Base-by-base conservation (phyloP, 257 asterid species). In the Petunia axillaris region DNA sequence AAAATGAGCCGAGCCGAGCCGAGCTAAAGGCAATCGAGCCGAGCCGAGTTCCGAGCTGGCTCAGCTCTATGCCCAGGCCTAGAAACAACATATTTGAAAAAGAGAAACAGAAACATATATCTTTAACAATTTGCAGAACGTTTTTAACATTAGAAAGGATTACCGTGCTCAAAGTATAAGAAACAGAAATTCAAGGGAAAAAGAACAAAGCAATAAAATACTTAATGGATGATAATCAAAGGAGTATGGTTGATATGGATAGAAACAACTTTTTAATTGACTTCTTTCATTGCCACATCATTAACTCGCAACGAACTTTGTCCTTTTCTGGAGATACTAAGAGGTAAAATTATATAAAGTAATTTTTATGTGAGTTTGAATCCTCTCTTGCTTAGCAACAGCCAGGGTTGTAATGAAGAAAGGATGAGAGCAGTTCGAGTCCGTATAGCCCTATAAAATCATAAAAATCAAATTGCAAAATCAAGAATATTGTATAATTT, bases 161-260 rank as follows among this genome's bases (percentile, higher is more conserved):
- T 65, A 39, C 10, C 52, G 40, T 65, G 73, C 73, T 65, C 73
- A 64, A 64, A 40, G 75, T 6, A 66, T 15, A 1, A 57, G 63
- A 57, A 57, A 4, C 4, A 14, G 25, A 53, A 53, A 14, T 14
- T 55, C 48, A 40, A 40, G 36, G 53, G 74, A 40, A 39, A 40
- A 65, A 13, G 74, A 44, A 6, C 2, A 40, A 65, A 79, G 11
- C 44, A 50, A n/a, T 7, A 25, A 25, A 64, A 7, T 52, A 52
- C n/a, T 1, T 0, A 44, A 6, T 8, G 8, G 7, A 43, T 64
- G 46, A 64, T 64, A 37, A 37, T 38, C 11, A 64, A 25, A 64
- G 25, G 41, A 64, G 46, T 64, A 37, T 37, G 70, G 5, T 16
- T 38, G 46, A 64, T 64, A 64, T 64, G 70, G 62, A 15, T 55